These are phyloP conservation scores for Saccharomyces hybrid DNA, from an alignment of 1,139 yeast genomes.

Conservation along the genomic window DNA sequence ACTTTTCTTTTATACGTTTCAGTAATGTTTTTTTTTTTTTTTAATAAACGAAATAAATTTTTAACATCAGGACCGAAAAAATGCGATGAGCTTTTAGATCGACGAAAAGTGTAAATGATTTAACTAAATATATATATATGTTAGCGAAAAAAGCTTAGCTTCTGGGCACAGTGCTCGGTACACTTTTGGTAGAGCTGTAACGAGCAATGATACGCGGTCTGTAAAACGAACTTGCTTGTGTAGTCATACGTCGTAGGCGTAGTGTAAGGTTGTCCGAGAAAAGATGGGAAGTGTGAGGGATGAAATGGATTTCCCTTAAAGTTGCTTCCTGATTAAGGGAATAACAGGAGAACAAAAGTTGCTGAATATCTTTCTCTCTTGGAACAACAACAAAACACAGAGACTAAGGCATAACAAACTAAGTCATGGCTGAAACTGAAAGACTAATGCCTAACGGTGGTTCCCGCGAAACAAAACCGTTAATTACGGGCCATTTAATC, in stretches of 20 bases:
- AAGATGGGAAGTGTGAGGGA: background rate
- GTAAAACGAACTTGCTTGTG: background rate
- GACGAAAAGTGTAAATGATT: background rate
- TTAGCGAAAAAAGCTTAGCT: background rate
- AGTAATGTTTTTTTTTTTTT: background rate
- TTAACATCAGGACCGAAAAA: background rate
- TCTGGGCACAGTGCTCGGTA: background rate
- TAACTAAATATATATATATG: background rate
- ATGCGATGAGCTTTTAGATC: background rate
- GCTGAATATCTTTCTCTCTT: background rate
- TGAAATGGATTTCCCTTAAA: background rate
- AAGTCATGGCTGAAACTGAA: background rate
- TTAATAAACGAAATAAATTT: background rate
- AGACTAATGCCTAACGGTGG: constrained; percentile 3
- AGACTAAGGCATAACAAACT: background rate
- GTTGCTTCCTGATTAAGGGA: background rate
- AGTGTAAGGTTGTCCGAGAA: background rate
- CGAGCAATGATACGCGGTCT: background rate
- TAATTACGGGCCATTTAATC: constrained; percentile 22
- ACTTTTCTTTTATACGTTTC: background rate
- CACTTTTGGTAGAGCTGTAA: background rate
- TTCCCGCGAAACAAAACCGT: constrained; percentile 2
- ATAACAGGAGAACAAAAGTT: background rate
- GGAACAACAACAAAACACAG: background rate
- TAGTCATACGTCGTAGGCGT: background rate